phyloP scores from a whole-genome alignment of 2,329 filamentous ascomycete species.

The Alternaria arbusti region DNA sequence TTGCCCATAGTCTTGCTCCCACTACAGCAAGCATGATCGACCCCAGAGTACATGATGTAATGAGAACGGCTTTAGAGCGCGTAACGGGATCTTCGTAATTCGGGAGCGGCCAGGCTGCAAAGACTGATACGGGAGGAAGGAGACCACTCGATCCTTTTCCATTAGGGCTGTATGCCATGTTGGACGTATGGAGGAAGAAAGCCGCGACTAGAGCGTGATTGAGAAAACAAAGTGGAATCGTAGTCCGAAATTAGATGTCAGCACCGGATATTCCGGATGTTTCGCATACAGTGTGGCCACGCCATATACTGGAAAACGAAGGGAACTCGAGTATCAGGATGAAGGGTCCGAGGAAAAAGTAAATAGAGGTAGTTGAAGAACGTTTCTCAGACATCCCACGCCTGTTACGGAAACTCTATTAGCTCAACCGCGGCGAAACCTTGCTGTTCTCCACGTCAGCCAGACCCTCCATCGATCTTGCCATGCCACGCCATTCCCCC shows the following conservation, averaged over 20 bases:
- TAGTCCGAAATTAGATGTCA: background rate
- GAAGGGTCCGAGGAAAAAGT: background rate
- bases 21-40: conserved; percentile 14
- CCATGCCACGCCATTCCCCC: background rate
- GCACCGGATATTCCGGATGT: background rate
- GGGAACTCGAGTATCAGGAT: background rate
- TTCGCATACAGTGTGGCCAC: background rate
- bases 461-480: background rate
- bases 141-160: conserved; percentile 12
- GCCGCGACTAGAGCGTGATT: background rate
- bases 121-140: conserved; percentile 17
- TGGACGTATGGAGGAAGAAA: background rate
- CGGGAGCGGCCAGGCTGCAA: conserved; percentile 17
- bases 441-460: background rate
- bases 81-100: conserved; percentile 20
- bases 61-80: conserved; percentile 7
- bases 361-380: background rate
- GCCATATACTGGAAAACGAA: background rate
- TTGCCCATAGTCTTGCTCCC: conserved; percentile 17
- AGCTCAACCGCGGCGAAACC: background rate
- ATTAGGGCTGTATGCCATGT: background rate
- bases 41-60: conserved; percentile 12
- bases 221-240: background rate
- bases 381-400: background rate
- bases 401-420: background rate